These are phyloP conservation scores for Geranomyces michiganensis DNA, from an alignment of 192 early-diverging fungal species.

Conservation along the genomic window DNA sequence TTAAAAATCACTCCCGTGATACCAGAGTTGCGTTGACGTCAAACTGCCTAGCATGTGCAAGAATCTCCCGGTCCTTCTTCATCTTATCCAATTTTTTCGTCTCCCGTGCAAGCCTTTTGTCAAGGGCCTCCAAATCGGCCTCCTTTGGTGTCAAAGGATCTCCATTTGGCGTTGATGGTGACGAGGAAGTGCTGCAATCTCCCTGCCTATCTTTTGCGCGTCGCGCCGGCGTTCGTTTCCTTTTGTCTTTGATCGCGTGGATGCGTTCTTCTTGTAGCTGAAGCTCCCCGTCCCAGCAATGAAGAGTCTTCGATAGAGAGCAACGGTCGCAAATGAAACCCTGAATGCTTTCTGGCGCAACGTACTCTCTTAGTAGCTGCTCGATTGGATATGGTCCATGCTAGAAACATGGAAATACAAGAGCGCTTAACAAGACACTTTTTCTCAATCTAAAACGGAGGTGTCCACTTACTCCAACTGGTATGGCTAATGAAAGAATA, in stretches of 20 bases:
- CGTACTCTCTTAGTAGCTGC: slow-evolving; percentile 56
- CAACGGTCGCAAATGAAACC: slow-evolving; percentile 72
- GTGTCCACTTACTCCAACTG: slow-evolving; percentile 38
- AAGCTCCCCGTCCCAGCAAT: slow-evolving; percentile 39
- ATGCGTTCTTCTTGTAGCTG: slow-evolving; percentile 12
- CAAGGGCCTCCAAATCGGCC: not conserved
- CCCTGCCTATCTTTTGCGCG: not conserved
- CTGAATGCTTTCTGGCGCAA: slow-evolving; percentile 63
- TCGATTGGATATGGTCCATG: slow-evolving; percentile 43
- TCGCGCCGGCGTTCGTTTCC: not conserved
- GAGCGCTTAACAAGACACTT: no score
- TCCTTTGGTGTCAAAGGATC: not conserved
- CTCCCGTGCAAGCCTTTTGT: not conserved
- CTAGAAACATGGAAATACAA: not conserved
- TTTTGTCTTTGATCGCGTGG: not conserved
- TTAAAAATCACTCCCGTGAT: no score
- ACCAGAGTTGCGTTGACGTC: not conserved
- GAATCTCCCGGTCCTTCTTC: not conserved
- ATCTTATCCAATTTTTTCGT: not conserved
- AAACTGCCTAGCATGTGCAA: not conserved
- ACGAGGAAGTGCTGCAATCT: not conserved
- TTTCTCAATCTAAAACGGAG: no score
- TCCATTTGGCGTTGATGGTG: not conserved
- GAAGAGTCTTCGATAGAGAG: slow-evolving; percentile 54
- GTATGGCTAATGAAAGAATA: slow-evolving; percentile 73